Evolutionary conservation across 2,329 filamentous ascomycete species (phyloP).

Genomic region (Didymella pinodella): DNA sequence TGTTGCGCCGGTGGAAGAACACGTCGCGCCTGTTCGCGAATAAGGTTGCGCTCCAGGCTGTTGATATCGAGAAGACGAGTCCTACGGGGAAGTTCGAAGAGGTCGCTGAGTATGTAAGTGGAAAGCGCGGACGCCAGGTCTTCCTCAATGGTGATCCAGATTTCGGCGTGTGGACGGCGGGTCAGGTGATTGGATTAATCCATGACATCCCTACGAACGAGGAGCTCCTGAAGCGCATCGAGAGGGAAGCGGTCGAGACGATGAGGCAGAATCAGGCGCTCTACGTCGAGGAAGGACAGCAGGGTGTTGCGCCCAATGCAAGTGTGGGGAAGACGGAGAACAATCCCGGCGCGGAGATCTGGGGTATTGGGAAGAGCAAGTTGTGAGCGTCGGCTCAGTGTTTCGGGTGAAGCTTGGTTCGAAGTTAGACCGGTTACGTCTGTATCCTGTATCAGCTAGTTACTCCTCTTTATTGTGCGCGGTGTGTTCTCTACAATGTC

Average conservation of each 20-base stretch:
- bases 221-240: constrained; percentile 56
- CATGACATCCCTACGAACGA: constrained; percentile 61
- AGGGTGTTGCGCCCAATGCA: constrained; percentile 32
- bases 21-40: constrained; percentile 89
- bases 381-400: constrained; percentile 29
- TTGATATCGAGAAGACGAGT: constrained; percentile 84
- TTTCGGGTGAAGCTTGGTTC: too few species aligned
- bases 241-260: constrained; percentile 55
- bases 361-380: constrained; percentile 55
- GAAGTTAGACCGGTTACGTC: too few species aligned
- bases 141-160: constrained; percentile 92
- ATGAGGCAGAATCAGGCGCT: constrained; percentile 51
- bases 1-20: constrained; percentile 91
- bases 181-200: constrained; percentile 80
- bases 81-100: constrained; percentile 87
- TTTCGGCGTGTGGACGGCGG: constrained; percentile 96
- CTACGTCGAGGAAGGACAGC: constrained; percentile 39
- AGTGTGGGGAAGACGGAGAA: constrained; percentile 46
- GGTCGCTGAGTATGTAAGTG: constrained; percentile 85
- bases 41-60: constrained; percentile 80
- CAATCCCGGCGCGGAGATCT: constrained; percentile 53
- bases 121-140: constrained; percentile 88
- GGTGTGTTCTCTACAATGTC: too few species aligned
- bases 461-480: too few species aligned
- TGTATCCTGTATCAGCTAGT: too few species aligned